Base-by-base conservation (phyloP, 2,329 filamentous ascomycete species). In the Madurella fahalii region DNA sequence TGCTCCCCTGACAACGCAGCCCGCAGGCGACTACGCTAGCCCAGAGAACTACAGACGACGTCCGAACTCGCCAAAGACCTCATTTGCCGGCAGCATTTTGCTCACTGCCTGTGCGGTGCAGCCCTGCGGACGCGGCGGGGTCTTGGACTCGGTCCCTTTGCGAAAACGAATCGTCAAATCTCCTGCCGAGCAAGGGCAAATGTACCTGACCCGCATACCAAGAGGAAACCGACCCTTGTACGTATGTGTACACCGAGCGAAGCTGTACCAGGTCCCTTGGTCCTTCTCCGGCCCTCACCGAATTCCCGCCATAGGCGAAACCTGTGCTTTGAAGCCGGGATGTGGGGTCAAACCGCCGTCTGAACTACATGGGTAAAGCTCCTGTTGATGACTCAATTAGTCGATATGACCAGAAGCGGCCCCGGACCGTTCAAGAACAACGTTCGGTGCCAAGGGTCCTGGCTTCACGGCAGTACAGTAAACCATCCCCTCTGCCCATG, bases 331-430 rank as follows among this genome's bases (percentile, higher is more conserved):
- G 25, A 25, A 25, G 25, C 25, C 25, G 25, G 25, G 25, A 7
- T 25, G 25, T 25, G 25, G 40, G 45, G 45, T 53, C 51, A 40
- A 53, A 41, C 9, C 43, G 16, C 5, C 13, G 9, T 46, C 13
- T 39, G 18, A 16, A 30, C 34, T 31, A 37, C 15, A 43, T 16
- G 48, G 32, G 42, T 20, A 32, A 18, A 18, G 18, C 41, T 48
- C 31, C 39, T 49, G 32, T 32, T 16, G 9, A 50, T 30, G n/a
- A 40, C 53, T 50, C 37, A 41, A 57, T 52, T 47, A 42, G 52
- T 56, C 40, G 47, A 54, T 50, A 56, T 48, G 42, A 32, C 56
- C 47, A 54, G 47, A 39, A 17, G 15, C 20, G 54, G 47, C 50
- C 50, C 46, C 53, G 54, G 41, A 42, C 50, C 45, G 40, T 20